Percentiles rank a stretch among this genome's conserved stretches.
These are phyloP conservation scores for Hemisphaericaspora xylanilytica DNA, from an alignment of 1,139 yeast genomes.

Conservation along the genomic window DNA sequence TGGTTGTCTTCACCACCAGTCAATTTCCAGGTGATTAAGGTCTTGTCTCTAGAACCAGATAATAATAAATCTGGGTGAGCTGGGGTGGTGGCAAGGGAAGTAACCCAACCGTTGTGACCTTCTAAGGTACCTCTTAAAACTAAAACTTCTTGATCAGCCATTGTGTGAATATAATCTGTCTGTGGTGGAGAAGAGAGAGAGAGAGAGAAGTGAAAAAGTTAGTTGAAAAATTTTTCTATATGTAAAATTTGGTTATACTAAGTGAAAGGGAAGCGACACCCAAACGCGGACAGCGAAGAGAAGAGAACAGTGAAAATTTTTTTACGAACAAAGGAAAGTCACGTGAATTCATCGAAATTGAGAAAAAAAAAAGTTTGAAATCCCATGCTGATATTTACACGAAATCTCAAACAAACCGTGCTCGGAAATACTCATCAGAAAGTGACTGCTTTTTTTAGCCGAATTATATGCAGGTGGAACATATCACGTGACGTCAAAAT, in stretches of 20 bases:
- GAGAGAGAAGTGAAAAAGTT: neutral
- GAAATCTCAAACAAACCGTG: slow-evolving; percentile 14
- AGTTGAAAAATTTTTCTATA: slow-evolving; percentile 4
- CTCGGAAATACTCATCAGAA: slow-evolving; percentile 34
- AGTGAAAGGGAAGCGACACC: too few relatives aligned
- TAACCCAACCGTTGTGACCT: slow-evolving; percentile 89
- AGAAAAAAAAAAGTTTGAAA: neutral
- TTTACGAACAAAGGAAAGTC: slow-evolving; percentile 1
- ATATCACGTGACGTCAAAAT: too few relatives aligned
- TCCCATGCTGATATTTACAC: slow-evolving; percentile 26
- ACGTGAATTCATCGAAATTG: slow-evolving; percentile 6
- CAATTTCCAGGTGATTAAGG: slow-evolving; percentile 97
- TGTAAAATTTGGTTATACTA: neutral
- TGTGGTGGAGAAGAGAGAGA: slow-evolving; percentile 1
- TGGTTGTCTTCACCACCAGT: slow-evolving; percentile 93
- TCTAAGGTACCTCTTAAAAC: slow-evolving; percentile 99
- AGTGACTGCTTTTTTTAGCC: slow-evolving; percentile 39
- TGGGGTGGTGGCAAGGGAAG: slow-evolving; percentile 97
- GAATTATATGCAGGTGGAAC: slow-evolving; percentile 25
- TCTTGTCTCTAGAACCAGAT: slow-evolving; percentile 99
- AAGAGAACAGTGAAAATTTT: too few relatives aligned
- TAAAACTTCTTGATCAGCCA: slow-evolving; percentile 88
- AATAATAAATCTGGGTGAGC: slow-evolving; percentile 97
- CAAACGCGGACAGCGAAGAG: too few relatives aligned
- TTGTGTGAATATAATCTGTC: slow-evolving; percentile 20